Evolutionary conservation across 106 monocot genomes (phyloP).

Genomic region (Narthecium ossifragum): DNA sequence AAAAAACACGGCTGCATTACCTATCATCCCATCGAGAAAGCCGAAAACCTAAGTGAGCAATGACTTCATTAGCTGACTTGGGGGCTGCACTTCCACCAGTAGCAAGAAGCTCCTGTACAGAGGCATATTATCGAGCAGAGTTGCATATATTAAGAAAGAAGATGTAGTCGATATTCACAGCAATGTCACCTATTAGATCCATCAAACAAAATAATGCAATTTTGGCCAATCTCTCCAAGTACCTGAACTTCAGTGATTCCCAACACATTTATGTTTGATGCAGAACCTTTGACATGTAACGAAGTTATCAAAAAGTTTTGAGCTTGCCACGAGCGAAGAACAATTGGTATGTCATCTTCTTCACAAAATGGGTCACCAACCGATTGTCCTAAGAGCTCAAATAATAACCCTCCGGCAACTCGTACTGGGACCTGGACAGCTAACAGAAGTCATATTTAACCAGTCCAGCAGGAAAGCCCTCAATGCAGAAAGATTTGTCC

Average conservation of each 20-base stretch:
- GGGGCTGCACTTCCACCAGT: slow-evolving; percentile 71
- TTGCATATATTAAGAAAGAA: too few relatives aligned
- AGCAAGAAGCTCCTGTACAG: slow-evolving; percentile 74
- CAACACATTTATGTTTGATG: slow-evolving; percentile 70
- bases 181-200: too few relatives aligned
- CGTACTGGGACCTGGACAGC: slow-evolving; percentile 85
- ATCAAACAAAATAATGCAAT: too few relatives aligned
- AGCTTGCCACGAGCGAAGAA: slow-evolving; percentile 92
- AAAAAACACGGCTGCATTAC: slow-evolving; percentile 26
- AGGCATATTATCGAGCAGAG: not conserved
- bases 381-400: slow-evolving; percentile 92
- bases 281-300: slow-evolving; percentile 82
- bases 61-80: slow-evolving; percentile 82
- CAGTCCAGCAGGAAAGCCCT: not conserved
- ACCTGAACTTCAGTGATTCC: slow-evolving; percentile 98
- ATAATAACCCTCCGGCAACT: slow-evolving; percentile 80
- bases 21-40: slow-evolving; percentile 98
- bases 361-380: slow-evolving; percentile 76
- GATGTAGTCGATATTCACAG: too few relatives aligned
- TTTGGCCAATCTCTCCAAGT: not conserved
- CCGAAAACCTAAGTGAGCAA: slow-evolving; percentile 67
- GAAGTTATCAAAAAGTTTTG: slow-evolving; percentile 78
- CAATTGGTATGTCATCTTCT: slow-evolving; percentile 94
- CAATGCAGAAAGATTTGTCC: too few relatives aligned
- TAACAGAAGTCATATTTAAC: slow-evolving; percentile 8